phyloP scores from a whole-genome alignment of 768 basidiomycete genomes.

The Russula lepida region DNA sequence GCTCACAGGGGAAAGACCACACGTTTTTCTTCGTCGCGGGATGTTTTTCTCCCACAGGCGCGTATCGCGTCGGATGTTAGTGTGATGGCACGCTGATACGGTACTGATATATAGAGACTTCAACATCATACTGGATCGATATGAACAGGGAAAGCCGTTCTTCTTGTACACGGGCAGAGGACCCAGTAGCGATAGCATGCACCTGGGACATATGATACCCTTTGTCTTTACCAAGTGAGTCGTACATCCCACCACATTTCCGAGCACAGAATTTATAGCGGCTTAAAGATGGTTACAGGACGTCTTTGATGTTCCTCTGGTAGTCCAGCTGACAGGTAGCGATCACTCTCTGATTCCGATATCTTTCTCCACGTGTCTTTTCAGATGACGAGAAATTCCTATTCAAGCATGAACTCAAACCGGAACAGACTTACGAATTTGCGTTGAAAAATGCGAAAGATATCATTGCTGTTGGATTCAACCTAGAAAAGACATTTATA shows the following conservation, averaged over 20 bases:
- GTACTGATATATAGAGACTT: slow-evolving; percentile 56
- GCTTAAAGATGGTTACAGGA: slow-evolving; percentile 84
- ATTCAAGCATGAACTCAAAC: slow-evolving; percentile 90
- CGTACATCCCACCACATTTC: background rate
- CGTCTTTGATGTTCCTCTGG: slow-evolving; percentile 88
- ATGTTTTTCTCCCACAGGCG: slow-evolving; percentile 99
- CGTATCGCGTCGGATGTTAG: slow-evolving; percentile 21
- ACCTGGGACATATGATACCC: slow-evolving; percentile 95
- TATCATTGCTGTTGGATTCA: slow-evolving; percentile 94
- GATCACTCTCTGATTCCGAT: slow-evolving; percentile 16
- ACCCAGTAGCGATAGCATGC: slow-evolving; percentile 94
- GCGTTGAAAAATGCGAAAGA: slow-evolving; percentile 84
- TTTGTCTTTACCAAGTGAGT: slow-evolving; percentile 94
- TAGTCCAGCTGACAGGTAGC: slow-evolving; percentile 88
- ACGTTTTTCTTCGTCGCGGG: slow-evolving; percentile 79
- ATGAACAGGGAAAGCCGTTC: slow-evolving; percentile 95
- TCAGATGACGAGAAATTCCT: slow-evolving; percentile 97
- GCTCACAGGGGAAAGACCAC: slow-evolving; percentile 81
- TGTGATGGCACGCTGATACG: background rate
- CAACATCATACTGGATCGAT: slow-evolving; percentile 87
- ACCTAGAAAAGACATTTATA: slow-evolving; percentile 89
- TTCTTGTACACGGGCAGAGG: slow-evolving; percentile 97
- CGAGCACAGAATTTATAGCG: background rate
- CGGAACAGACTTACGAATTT: slow-evolving; percentile 79
- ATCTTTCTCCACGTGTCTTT: background rate